phyloP scores from a whole-genome alignment of 148 eudicot species.

The Limonium bicolor region DNA sequence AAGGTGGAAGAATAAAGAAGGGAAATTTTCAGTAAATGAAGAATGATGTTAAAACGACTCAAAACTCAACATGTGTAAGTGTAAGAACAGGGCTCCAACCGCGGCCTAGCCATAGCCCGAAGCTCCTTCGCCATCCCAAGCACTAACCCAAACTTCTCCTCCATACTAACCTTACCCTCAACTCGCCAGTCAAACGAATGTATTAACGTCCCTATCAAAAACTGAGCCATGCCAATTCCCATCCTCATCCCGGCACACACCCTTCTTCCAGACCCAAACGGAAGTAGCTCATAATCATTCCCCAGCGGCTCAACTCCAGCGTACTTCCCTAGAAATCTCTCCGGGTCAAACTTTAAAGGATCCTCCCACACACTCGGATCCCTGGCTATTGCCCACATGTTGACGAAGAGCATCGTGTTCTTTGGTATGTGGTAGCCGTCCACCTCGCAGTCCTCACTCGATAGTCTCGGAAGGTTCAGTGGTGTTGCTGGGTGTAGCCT shows the following conservation, averaged over 20 bases:
- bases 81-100: conserved; percentile 1
- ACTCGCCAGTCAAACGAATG: conserved; percentile 29
- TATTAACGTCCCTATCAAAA: conserved; percentile 18
- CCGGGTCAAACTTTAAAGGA: conserved; percentile 19
- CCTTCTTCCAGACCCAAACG: conserved; percentile 32
- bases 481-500: conserved; percentile 26
- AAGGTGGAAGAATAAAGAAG: no score
- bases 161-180: conserved; percentile 4
- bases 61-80: no score
- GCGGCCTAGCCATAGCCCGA: conserved; percentile 5
- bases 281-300: conserved; percentile 18
- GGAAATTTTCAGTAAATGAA: no score
- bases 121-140: conserved; percentile 13
- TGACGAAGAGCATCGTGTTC: conserved; percentile 13
- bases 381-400: conserved; percentile 26
- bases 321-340: conserved; percentile 14
- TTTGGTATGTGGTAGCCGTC: conserved; percentile 21
- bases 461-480: conserved; percentile 12
- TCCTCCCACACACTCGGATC: conserved; percentile 23
- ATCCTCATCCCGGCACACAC: conserved; percentile 25
- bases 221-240: conserved; percentile 18
- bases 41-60: no score
- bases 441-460: conserved; percentile 11
- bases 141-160: conserved; percentile 21
- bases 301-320: conserved; percentile 13